phyloP scores from a whole-genome alignment of 108 stramenopile genomes.

The Conticribra guillardii region DNA sequence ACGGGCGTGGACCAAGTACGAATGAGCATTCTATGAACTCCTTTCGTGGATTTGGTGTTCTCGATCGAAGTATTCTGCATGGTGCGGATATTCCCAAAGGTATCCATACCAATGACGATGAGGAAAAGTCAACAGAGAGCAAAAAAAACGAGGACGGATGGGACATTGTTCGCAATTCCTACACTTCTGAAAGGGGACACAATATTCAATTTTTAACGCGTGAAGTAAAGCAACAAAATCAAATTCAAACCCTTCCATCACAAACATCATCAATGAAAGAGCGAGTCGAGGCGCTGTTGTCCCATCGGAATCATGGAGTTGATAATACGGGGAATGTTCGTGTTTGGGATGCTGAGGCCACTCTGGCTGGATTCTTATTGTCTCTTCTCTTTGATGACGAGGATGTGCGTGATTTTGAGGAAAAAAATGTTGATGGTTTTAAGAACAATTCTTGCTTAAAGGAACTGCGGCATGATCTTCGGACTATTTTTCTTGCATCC shows the following conservation, averaged over 20 bases:
- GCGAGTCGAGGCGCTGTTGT: slow-evolving; percentile 30
- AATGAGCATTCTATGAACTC: slow-evolving; percentile 64
- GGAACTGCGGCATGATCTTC: slow-evolving; percentile 15
- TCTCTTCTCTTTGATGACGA: slow-evolving; percentile 31
- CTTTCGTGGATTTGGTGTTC: slow-evolving; percentile 66
- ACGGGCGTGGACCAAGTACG: neutral
- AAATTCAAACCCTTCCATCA: neutral
- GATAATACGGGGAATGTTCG: slow-evolving; percentile 85
- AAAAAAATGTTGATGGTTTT: neutral
- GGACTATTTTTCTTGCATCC: slow-evolving; percentile 14
- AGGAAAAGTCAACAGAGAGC: too few relatives aligned
- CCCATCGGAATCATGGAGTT: slow-evolving; percentile 64
- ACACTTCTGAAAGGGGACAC: slow-evolving; percentile 9
- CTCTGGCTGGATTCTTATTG: slow-evolving; percentile 55
- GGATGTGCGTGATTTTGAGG: slow-evolving; percentile 7
- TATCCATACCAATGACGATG: too few relatives aligned
- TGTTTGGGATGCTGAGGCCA: slow-evolving; percentile 83
- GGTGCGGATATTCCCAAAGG: too few relatives aligned
- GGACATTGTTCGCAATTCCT: slow-evolving; percentile 33
- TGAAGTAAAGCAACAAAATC: slow-evolving; percentile 21
- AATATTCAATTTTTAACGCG: slow-evolving; percentile 34
- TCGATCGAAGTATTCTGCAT: slow-evolving; percentile 30
- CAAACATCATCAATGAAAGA: slow-evolving; percentile 11
- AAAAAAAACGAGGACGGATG: neutral
- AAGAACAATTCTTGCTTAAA: slow-evolving; percentile 1